These are phyloP conservation scores for Orychophragmus violaceus DNA, from an alignment of 345 rosid species.

Conservation along the genomic window DNA sequence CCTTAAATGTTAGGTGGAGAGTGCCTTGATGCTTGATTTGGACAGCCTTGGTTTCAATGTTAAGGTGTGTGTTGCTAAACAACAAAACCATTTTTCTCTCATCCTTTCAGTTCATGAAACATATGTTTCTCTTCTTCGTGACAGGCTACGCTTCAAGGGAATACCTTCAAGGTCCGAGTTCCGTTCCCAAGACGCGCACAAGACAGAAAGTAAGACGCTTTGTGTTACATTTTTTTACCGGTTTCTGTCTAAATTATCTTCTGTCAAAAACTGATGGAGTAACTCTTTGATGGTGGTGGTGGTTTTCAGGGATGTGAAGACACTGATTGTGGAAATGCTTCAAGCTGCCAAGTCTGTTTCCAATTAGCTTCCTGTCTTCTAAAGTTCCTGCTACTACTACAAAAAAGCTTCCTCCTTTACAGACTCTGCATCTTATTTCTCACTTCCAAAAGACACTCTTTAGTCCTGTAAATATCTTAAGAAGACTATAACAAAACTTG, in stretches of 20 bases:
- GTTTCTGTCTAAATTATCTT: not conserved
- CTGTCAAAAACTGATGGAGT: not conserved
- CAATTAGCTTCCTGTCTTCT: conserved; percentile 15
- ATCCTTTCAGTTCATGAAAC: not conserved
- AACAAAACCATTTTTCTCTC: not conserved
- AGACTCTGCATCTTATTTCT: not conserved
- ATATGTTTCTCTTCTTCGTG: not conserved
- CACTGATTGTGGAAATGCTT: conserved; percentile 83
- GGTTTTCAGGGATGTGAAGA: conserved; percentile 78
- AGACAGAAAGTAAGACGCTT: conserved; percentile 65
- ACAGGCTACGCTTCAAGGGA: conserved; percentile 70
- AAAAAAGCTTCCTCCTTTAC: not conserved
- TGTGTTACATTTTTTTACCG: not conserved
- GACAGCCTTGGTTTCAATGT: conserved; percentile 93
- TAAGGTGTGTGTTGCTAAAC: conserved; percentile 43
- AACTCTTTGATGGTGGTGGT: not conserved
- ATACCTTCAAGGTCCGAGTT: conserved; percentile 66
- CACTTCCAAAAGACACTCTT: not conserved
- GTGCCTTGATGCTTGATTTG: conserved; percentile 79
- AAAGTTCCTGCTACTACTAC: not conserved
- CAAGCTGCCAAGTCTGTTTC: conserved; percentile 53
- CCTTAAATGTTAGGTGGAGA: conserved; percentile 56
- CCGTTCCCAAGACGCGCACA: conserved; percentile 79
- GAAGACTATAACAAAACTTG: not conserved
- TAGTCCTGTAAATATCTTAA: conserved; percentile 17